A percentile compares a stretch with the other conserved stretches of the same genome.
Conservation (phyloP, 768 basidiomycete genomes). For the Mycena venus region DNA sequence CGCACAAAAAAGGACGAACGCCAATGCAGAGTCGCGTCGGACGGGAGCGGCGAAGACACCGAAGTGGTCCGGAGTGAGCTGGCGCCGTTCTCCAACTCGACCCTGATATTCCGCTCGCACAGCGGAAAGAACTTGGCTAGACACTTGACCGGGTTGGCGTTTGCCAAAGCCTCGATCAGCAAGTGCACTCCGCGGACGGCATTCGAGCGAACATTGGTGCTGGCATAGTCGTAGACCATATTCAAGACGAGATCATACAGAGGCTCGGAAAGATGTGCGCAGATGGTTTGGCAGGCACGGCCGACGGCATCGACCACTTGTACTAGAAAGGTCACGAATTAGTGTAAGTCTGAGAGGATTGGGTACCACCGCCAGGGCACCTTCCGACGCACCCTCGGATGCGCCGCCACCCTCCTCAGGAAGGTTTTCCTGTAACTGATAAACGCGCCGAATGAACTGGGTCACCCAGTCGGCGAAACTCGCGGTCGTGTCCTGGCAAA, state of each 20-base stretch:
- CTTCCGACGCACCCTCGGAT: slow-evolving; percentile 66
- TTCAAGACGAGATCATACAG: slow-evolving; percentile 86
- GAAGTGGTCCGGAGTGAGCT: slow-evolving; percentile 82
- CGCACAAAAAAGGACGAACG: slow-evolving; percentile 64
- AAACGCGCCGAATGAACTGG: slow-evolving; percentile 83
- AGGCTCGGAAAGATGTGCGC: slow-evolving; percentile 78
- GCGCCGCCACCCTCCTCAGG: slow-evolving; percentile 86
- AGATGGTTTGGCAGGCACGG: slow-evolving; percentile 83
- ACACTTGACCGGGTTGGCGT: slow-evolving; percentile 83
- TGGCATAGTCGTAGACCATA: slow-evolving; percentile 87
- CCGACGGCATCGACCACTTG: slow-evolving; percentile 84
- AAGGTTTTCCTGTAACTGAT: slow-evolving; percentile 86
- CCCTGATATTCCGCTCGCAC: slow-evolving; percentile 75
- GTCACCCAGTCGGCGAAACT: slow-evolving; percentile 88
- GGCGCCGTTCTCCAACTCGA: slow-evolving; percentile 89
- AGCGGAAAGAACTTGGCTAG: slow-evolving; percentile 84
- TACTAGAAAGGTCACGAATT: slow-evolving; percentile 52
- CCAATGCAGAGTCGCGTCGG: slow-evolving; percentile 91
- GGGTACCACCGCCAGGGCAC: neutral
- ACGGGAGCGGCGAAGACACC: slow-evolving; percentile 74
- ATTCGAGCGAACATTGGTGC: slow-evolving; percentile 85
- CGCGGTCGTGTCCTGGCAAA: slow-evolving; percentile 71
- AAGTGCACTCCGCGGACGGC: slow-evolving; percentile 90
- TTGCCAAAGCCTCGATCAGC: slow-evolving; percentile 87
- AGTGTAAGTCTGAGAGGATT: slow-evolving; percentile 1